Evolutionary conservation across 441 rosid genomes (phyloP).

Genomic region (Aleurites moluccanus): DNA sequence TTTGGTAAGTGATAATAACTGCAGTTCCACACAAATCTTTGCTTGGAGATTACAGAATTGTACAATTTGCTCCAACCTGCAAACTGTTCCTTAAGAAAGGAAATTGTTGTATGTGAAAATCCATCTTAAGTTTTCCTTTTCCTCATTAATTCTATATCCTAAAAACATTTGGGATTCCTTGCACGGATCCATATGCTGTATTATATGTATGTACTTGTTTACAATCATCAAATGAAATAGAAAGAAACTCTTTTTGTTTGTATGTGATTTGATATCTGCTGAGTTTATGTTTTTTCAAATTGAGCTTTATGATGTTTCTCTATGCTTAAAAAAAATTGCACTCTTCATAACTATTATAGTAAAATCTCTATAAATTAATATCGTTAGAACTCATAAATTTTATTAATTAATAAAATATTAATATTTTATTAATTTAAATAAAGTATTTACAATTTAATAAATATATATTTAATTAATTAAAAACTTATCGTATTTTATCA

Average conservation of each 20-base stretch:
- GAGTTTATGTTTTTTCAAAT: too few species aligned
- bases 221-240: conserved; percentile 16
- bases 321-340: too few species aligned
- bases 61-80: conserved; percentile 20
- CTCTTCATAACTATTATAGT: too few species aligned
- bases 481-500: too few species aligned
- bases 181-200: conserved; percentile 23
- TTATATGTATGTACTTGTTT: not conserved
- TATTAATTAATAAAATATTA: too few species aligned
- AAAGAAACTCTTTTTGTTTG: not conserved
- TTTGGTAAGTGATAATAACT: not conserved
- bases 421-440: too few species aligned
- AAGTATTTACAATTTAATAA: too few species aligned
- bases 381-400: too few species aligned
- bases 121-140: not conserved
- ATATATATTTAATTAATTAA: too few species aligned
- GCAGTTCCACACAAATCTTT: not conserved
- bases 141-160: conserved; percentile 15
- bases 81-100: conserved; percentile 16
- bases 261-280: too few species aligned
- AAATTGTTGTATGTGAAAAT: conserved; percentile 18
- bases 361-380: too few species aligned
- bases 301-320: too few species aligned
- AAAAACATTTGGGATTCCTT: conserved; percentile 8
- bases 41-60: conserved; percentile 22